Base-by-base conservation (phyloP, 148 eudicot genomes). In the Oxyria digyna region DNA sequence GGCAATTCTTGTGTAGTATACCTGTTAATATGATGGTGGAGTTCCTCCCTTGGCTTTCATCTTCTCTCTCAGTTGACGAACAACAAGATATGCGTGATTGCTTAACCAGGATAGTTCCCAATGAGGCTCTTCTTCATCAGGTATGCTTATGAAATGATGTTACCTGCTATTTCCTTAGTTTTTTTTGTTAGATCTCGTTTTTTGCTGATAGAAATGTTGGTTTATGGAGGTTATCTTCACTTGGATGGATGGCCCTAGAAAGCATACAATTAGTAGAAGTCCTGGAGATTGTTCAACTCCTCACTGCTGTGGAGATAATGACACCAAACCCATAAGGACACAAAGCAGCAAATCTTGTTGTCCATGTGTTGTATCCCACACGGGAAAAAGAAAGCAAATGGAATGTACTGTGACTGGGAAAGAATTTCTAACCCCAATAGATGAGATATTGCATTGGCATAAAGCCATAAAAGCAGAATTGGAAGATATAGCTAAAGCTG, bases 11-110 rank as follows among this genome's bases (percentile, higher is more conserved):
- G 72, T 94, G 98, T 81, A 90, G 97, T 78, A 94, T 94, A 79
- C 98, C 98, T 62, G 96, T 88, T 57, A 85, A 85, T 85, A 94
- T 94, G 98, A 88, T 94, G 98, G 88, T 84, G 67, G 95, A 94
- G 75, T 94, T 94, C 76, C 89, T 94, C 46, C 98, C 98, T 42
- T 94, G 98, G 98, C 92, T 94, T 75, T 88, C 96, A 55, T 87
- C 92, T 65, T 94, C 91, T 48, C 84, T 94, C 41, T 90, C 96
- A 20, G 26, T 74, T 68, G 98, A 88, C 70, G 98, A 94, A 69
- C 78, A 80, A 54, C 89, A 86, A 74, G 96, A 94, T 74, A 90
- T 94, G 97, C 90, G 81, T 40, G 88, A 80, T 72, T 94, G 97
- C 84, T 81, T 94, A 73, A 59, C 81, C 68, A 87, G 77, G 80